Percentiles rank a stretch among this genome's conserved stretches.
Evolutionary conservation across 2,329 filamentous ascomycete genomes (phyloP).

Genomic region (Penicillium italicum): DNA sequence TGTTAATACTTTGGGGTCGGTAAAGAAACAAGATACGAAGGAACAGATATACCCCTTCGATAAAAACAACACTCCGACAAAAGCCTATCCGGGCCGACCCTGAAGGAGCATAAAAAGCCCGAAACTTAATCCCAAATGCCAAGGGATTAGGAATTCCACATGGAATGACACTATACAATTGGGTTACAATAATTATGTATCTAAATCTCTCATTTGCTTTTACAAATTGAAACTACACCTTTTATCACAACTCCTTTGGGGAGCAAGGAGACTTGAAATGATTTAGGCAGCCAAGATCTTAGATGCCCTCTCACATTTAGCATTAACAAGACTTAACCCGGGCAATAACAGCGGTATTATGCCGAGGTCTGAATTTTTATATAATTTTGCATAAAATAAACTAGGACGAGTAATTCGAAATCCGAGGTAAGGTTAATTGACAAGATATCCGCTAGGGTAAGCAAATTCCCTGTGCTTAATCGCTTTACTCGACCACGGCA

Average conservation of each 20-base stretch:
- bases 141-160: background rate
- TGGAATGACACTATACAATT: conserved; percentile 2
- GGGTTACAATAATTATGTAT: background rate
- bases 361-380: background rate
- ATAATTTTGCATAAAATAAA: background rate
- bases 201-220: background rate
- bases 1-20: background rate
- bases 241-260: background rate
- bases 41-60: background rate
- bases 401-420: background rate
- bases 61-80: background rate
- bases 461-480: conserved; percentile 17
- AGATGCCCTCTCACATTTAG: background rate
- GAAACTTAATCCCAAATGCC: background rate
- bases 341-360: background rate
- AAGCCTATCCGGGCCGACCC: background rate
- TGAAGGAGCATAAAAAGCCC: background rate
- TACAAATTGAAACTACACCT: background rate
- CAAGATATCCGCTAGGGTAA: conserved; percentile 22
- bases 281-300: background rate
- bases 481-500: conserved; percentile 21
- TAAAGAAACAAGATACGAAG: background rate
- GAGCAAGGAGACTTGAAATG: background rate
- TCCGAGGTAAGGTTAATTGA: background rate
- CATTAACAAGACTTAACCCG: background rate